Conservation (phyloP, 1,284 basidiomycete genomes). For the Irpex sp. region DNA sequence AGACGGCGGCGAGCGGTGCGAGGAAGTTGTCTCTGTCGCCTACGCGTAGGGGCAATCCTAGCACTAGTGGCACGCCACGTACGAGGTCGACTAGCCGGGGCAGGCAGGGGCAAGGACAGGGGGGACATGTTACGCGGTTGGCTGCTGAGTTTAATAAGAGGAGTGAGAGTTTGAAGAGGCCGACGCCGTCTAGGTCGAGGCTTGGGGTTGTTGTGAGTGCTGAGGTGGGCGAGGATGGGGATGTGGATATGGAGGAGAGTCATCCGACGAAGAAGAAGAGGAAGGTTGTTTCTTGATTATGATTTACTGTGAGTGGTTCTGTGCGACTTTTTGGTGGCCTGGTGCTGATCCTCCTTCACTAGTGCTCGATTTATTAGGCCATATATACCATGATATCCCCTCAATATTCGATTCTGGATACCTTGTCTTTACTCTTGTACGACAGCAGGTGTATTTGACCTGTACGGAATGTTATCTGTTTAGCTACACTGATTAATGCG, state of each 20-base stretch:
- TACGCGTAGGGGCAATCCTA: slow-evolving; percentile 6
- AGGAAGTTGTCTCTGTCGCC: neutral
- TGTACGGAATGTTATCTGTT: no score
- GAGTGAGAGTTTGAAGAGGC: neutral
- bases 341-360: neutral
- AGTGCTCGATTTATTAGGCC: neutral
- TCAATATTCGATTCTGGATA: neutral
- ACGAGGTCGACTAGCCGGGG: slow-evolving; percentile 5
- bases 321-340: neutral
- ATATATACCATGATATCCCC: neutral
- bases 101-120: neutral
- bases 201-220: neutral
- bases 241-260: slow-evolving; percentile 7
- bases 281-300: slow-evolving; percentile 4
- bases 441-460: no score
- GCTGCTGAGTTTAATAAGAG: neutral
- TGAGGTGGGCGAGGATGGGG: neutral
- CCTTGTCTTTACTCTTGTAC: neutral
- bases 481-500: neutral
- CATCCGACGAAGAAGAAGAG: slow-evolving; percentile 13
- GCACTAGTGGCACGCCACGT: slow-evolving; percentile 12
- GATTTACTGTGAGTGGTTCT: neutral
- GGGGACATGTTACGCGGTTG: slow-evolving; percentile 3
- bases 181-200: neutral
- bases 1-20: slow-evolving; percentile 7